Evolutionary conservation across 768 basidiomycete genomes (phyloP), one percentile per base, ranked within the genome.

Genomic region (Russula olivacea): DNA sequence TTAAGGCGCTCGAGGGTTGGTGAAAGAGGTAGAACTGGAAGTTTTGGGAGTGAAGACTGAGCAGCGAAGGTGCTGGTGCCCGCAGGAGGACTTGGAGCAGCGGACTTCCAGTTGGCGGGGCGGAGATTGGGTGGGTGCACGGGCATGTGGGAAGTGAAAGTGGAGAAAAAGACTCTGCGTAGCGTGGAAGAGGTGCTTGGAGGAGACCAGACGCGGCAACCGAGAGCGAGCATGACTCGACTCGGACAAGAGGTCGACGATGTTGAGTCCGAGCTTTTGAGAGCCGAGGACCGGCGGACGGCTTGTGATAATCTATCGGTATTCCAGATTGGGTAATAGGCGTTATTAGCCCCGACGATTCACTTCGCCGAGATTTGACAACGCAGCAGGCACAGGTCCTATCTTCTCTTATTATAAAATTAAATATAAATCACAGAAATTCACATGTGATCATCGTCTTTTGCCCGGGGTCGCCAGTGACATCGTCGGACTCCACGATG

Each of bases 11-110:
- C 74, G 21, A 94, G 76, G 1, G 93, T 95, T 15, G 80, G 76
- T 2, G 74, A 64, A 9, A 97, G 82, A 28, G 80, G 74, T 14
- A 89, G 86, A 0, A 97, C 85, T 0, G 94, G 95, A 9, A 98
- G 82, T 51, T 77, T 78, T 0, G 86, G 87, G 5, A 97, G 80
- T 10, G 76, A 72, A 0, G 76, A 68, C 70, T 94, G 90, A 4
- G 79, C 78, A 1, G 80, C 80, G 71, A 90, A 91, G 14, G 91
- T 89, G 17, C 79, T 71, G 12, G 87, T 75, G 34, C 75, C 76
- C 2, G 76, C 72, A 11, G 48, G 59, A 9, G 86, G 77, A 48
- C 77, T 74, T 0, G 91, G 89, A 0, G 91, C 90, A 56, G 76
- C 75, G 0, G 79, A 69, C 75, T 93, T 93, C 91, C 92, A 93